phyloP scores from a whole-genome alignment of 1,284 basidiomycete genomes.

The Anthracocystis setariae region DNA sequence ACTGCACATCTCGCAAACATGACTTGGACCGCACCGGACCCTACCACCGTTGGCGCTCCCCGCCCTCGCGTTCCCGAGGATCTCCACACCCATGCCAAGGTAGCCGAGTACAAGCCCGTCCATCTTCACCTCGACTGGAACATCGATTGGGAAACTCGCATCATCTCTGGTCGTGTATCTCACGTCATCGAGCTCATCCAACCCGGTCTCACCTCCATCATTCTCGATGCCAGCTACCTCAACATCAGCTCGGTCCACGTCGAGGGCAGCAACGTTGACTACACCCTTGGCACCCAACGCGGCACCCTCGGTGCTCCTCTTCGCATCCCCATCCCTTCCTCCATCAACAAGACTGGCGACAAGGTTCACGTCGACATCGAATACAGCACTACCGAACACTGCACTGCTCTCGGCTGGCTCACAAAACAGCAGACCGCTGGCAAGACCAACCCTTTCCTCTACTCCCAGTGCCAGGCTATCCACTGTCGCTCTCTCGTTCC shows the following conservation, averaged over 20 bases:
- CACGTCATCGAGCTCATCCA: conserved; percentile 75
- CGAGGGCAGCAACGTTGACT: conserved; percentile 71
- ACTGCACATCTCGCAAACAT: conserved; percentile 17
- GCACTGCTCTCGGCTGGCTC: conserved; percentile 93
- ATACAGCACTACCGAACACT: conserved; percentile 77
- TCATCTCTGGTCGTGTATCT: conserved; percentile 78
- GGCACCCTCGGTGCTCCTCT: conserved; percentile 69
- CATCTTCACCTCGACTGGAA: conserved; percentile 77
- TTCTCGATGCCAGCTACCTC: conserved; percentile 84
- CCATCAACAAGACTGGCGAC: conserved; percentile 47
- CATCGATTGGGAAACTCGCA: conserved; percentile 78
- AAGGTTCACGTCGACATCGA: conserved; percentile 52
- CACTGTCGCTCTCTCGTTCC: conserved; percentile 54
- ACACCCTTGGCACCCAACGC: conserved; percentile 71
- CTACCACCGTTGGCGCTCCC: conserved; percentile 56
- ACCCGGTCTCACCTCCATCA: conserved; percentile 75
- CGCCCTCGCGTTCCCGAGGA: conserved; percentile 46
- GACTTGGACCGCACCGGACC: conserved; percentile 61
- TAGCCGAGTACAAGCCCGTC: conserved; percentile 54
- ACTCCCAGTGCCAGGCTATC: conserved; percentile 89
- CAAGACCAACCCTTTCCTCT: conserved; percentile 81
- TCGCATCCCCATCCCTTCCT: conserved; percentile 65
- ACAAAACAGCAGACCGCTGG: conserved; percentile 89
- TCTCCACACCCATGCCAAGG: conserved; percentile 59
- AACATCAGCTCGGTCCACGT: conserved; percentile 75